These are phyloP conservation scores for Gypsophila paniculata DNA, from an alignment of 179 eudicot genomes.

Conservation along the genomic window DNA sequence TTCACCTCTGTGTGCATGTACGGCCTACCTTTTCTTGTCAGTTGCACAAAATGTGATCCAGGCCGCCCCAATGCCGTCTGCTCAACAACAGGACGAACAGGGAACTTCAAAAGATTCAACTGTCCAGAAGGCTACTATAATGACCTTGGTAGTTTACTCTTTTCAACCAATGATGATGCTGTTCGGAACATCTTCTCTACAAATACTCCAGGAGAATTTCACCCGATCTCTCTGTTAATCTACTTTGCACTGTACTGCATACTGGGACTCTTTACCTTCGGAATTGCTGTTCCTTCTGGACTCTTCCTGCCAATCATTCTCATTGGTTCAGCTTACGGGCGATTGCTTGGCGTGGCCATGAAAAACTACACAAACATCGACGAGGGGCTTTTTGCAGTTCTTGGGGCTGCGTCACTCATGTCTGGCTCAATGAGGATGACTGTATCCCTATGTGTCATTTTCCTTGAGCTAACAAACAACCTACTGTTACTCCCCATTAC, in stretches of 20 bases:
- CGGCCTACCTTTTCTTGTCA: slow-evolving; percentile 76
- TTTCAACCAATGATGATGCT: slow-evolving; percentile 81
- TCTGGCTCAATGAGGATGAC: slow-evolving; percentile 98
- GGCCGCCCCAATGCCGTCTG: slow-evolving; percentile 39
- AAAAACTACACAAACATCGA: slow-evolving; percentile 68
- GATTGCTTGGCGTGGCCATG: slow-evolving; percentile 74
- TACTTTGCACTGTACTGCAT: slow-evolving; percentile 66
- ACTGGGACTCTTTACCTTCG: slow-evolving; percentile 75
- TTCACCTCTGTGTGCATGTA: slow-evolving; percentile 82
- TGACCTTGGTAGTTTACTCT: slow-evolving; percentile 86
- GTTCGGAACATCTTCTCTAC: slow-evolving; percentile 79
- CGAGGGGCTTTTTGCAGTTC: slow-evolving; percentile 79
- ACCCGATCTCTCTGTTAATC: slow-evolving; percentile 43
- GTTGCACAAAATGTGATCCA: slow-evolving; percentile 67
- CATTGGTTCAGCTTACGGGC: slow-evolving; percentile 88
- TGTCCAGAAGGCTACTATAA: slow-evolving; percentile 85
- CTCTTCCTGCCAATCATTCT: slow-evolving; percentile 91
- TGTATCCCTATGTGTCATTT: slow-evolving; percentile 83
- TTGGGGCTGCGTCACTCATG: slow-evolving; percentile 95
- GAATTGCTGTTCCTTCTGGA: slow-evolving; percentile 96
- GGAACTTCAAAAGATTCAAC: slow-evolving; percentile 92
- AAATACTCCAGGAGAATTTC: slow-evolving; percentile 60
- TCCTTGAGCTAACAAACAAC: slow-evolving; percentile 88
- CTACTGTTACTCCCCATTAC: slow-evolving; percentile 79
- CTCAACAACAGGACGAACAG: slow-evolving; percentile 62